Percentiles rank a stretch among this genome's conserved stretches.
phyloP scores from a whole-genome alignment of 805 yeast genomes.

The Pichia thaimueangensis region DNA sequence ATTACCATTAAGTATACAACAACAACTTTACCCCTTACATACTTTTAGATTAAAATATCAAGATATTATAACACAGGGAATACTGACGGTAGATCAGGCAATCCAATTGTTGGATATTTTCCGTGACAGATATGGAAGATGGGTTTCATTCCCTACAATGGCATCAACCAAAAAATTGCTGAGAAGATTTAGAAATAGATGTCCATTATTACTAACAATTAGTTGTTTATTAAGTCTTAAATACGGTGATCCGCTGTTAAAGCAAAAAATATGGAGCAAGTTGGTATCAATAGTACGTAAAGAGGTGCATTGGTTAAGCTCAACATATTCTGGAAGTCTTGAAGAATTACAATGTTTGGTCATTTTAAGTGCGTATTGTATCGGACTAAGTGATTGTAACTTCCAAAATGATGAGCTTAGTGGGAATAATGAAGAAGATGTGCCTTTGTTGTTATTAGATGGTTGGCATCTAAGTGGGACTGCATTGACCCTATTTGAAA shows the following conservation, averaged over 20 bases:
- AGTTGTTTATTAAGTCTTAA: constrained; percentile 60
- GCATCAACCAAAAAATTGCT: constrained; percentile 44
- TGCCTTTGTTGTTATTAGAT: constrained; percentile 36
- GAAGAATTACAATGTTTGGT: constrained; percentile 68
- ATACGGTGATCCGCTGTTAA: constrained; percentile 36
- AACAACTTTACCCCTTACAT: constrained; percentile 8
- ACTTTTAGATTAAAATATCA: constrained; percentile 10
- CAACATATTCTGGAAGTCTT: constrained; percentile 37
- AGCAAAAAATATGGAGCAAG: constrained; percentile 36
- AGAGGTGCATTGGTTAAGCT: constrained; percentile 42
- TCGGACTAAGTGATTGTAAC: constrained; percentile 39
- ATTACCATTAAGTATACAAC: constrained; percentile 5
- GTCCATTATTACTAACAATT: constrained; percentile 60
- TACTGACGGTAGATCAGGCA: constrained; percentile 44
- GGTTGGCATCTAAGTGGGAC: constrained; percentile 64
- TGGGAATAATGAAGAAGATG: neutral
- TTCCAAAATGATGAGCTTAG: neutral
- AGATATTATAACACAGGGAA: constrained; percentile 47
- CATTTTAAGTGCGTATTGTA: constrained; percentile 57
- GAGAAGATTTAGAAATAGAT: constrained; percentile 39
- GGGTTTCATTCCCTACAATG: constrained; percentile 66
- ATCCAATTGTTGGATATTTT: constrained; percentile 48
- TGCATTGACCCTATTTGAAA: constrained; percentile 54
- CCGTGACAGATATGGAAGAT: constrained; percentile 62
- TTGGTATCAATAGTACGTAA: constrained; percentile 40